Evolutionary conservation across 768 basidiomycete genomes (phyloP).

Genomic region (Trametes punicea): DNA sequence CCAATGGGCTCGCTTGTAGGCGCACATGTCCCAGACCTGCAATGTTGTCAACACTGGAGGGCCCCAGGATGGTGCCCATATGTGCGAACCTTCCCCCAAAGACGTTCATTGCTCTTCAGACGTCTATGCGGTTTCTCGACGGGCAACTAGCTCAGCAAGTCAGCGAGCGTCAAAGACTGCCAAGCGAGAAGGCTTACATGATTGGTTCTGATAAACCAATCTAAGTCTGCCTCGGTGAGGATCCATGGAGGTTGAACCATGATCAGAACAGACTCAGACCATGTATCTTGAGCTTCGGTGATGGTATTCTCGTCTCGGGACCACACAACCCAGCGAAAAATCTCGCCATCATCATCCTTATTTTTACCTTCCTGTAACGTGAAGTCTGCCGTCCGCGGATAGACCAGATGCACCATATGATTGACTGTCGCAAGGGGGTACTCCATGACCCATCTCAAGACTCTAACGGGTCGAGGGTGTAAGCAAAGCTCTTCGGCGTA

Average conservation of each 20-base stretch:
- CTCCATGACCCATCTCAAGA: slow-evolving; percentile 47
- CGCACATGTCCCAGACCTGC: slow-evolving; percentile 41
- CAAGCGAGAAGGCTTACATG: slow-evolving; percentile 18
- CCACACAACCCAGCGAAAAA: slow-evolving; percentile 23
- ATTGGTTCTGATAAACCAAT: slow-evolving; percentile 26
- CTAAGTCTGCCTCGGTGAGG: slow-evolving; percentile 33
- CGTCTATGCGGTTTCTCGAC: neutral
- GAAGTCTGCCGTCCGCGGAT: slow-evolving; percentile 30
- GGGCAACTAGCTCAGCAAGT: neutral
- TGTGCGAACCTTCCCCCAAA: slow-evolving; percentile 29
- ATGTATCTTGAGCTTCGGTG: slow-evolving; percentile 8
- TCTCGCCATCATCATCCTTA: slow-evolving; percentile 19
- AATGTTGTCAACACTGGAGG: neutral
- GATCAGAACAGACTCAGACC: slow-evolving; percentile 26
- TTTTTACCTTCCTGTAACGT: slow-evolving; percentile 25
- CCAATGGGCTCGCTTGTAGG: slow-evolving; percentile 33
- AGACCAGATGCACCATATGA: slow-evolving; percentile 35
- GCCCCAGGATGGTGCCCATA: neutral
- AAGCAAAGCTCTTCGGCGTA: neutral
- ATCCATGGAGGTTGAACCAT: slow-evolving; percentile 42
- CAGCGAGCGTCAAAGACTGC: slow-evolving; percentile 5
- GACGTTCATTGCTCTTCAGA: slow-evolving; percentile 16
- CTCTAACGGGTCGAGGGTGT: slow-evolving; percentile 28
- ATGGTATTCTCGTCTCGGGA: neutral
- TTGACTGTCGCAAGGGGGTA: slow-evolving; percentile 52